Conservation (phyloP, 495 filamentous ascomycete species). For the Aspergillus avenaceus region DNA sequence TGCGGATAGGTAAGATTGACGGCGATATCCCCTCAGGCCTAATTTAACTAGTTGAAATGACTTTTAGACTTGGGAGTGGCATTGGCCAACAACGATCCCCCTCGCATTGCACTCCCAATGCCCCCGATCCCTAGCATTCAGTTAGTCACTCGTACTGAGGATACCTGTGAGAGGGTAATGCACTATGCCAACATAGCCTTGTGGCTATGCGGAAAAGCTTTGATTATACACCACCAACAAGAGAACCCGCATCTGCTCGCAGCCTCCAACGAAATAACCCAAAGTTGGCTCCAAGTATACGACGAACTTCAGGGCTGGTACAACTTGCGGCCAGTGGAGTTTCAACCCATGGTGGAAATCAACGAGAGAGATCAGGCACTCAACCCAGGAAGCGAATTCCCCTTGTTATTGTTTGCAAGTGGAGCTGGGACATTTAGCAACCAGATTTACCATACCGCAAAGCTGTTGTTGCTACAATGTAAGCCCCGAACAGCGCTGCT, state of each 20-base stretch:
- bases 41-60: neutral
- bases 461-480: slow-evolving; percentile 34
- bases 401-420: slow-evolving; percentile 35
- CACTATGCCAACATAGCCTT: slow-evolving; percentile 25
- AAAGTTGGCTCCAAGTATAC: slow-evolving; percentile 23
- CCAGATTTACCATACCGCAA: slow-evolving; percentile 41
- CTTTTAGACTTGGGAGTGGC: slow-evolving; percentile 27
- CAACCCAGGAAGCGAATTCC: slow-evolving; percentile 24
- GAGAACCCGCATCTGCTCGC: slow-evolving; percentile 7
- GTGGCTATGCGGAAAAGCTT: slow-evolving; percentile 26
- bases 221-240: slow-evolving; percentile 22
- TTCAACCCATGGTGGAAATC: slow-evolving; percentile 31
- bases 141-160: slow-evolving; percentile 13
- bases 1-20: slow-evolving; percentile 27
- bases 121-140: slow-evolving; percentile 8
- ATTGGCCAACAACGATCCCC: slow-evolving; percentile 22
- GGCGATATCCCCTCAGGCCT: neutral
- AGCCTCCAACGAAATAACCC: slow-evolving; percentile 4
- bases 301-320: slow-evolving; percentile 32
- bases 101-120: slow-evolving; percentile 19
- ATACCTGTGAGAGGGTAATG: slow-evolving; percentile 20
- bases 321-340: slow-evolving; percentile 28
- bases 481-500: slow-evolving; percentile 30
- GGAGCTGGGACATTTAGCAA: slow-evolving; percentile 36
- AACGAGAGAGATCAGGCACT: slow-evolving; percentile 11